Evolutionary conservation across 139 green algal species (phyloP), one percentile per base, ranked within the genome.

Genomic region (Micractinium conductrix): DNA sequence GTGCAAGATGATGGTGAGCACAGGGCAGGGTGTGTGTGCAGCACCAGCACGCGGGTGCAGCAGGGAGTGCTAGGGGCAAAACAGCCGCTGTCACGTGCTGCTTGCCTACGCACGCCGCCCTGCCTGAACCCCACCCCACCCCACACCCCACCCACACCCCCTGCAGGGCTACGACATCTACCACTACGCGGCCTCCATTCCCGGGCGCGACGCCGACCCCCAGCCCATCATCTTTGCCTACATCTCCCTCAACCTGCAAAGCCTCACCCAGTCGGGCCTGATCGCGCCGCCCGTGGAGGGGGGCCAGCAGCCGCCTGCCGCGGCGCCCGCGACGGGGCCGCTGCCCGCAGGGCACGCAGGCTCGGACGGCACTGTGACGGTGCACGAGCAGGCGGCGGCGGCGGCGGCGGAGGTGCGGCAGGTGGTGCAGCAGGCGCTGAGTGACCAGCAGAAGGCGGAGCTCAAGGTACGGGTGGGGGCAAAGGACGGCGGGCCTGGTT

Each of bases 191-290:
- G 40, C 26, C 0, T 44, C 19, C 68, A 92, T 95, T 68, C 90
- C 91, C 16, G 86, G 90, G 10, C 80, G 84, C 4, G 58, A 92
- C 69, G 67, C 85, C n/a, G 78, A 90, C 28, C 88, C 88, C 6
- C 76, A 87, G 42, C 93, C 94, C 16, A 94, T 98, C 84, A 98
- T 99, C 84, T 92, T 97, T 80, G 89, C 91, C 21, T 98, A 99
- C 91, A 97, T 99, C 82, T 91, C 96, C 73, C 90, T 98, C 68
- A 98, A 99, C 91, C 90, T 99, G 60, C 84, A 95, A 68, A 91
- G 87, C 2, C 74, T 95, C 37, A 62, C 84, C 65, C 83, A 88
- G 40, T 80, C 80, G 1, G 74, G 74, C 42, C 22, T 69, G 40
- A 79, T 89, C 26, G n/a, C 53, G 10, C 28, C 76, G 2, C 19